Conservation (phyloP, 305 asterid genomes). For the Fraxinus angustifolia region DNA sequence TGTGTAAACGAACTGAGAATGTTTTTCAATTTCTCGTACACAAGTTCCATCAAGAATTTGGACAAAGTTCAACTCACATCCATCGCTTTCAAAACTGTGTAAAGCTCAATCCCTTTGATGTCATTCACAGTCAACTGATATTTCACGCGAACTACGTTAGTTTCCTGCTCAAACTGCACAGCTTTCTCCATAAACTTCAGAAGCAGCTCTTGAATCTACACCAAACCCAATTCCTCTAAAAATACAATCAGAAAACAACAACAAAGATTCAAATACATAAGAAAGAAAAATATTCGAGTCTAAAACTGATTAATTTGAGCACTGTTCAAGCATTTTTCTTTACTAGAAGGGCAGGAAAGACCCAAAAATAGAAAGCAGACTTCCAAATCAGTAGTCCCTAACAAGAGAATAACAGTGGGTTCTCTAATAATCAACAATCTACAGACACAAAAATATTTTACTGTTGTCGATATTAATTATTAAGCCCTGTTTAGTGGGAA, state of each 20-base stretch:
- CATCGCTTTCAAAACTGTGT: slow-evolving; percentile 70
- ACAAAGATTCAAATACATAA: not conserved
- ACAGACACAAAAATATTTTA: not conserved
- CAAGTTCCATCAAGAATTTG: slow-evolving; percentile 1
- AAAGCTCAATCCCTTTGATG: slow-evolving; percentile 58
- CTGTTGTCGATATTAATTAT: not conserved
- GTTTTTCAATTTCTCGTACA: not conserved
- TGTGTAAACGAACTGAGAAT: not conserved
- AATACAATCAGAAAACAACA: slow-evolving; percentile 45
- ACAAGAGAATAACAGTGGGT: not conserved
- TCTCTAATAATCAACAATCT: not conserved
- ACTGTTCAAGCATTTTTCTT: not conserved
- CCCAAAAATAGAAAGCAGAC: not conserved
- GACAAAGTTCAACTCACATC: slow-evolving; percentile 50
- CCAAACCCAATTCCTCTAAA: slow-evolving; percentile 54
- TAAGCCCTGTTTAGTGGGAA: not conserved
- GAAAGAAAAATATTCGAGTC: not conserved
- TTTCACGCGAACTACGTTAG: slow-evolving; percentile 49
- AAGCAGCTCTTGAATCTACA: slow-evolving; percentile 80
- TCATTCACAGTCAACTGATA: slow-evolving; percentile 38
- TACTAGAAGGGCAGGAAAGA: not conserved
- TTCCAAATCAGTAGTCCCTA: not conserved
- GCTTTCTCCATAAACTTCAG: slow-evolving; percentile 65
- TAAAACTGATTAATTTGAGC: slow-evolving; percentile 2
- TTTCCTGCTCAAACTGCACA: slow-evolving; percentile 60